phyloP scores from a whole-genome alignment of 208 protist genomes.

The Acanthamoeba triangularis region DNA sequence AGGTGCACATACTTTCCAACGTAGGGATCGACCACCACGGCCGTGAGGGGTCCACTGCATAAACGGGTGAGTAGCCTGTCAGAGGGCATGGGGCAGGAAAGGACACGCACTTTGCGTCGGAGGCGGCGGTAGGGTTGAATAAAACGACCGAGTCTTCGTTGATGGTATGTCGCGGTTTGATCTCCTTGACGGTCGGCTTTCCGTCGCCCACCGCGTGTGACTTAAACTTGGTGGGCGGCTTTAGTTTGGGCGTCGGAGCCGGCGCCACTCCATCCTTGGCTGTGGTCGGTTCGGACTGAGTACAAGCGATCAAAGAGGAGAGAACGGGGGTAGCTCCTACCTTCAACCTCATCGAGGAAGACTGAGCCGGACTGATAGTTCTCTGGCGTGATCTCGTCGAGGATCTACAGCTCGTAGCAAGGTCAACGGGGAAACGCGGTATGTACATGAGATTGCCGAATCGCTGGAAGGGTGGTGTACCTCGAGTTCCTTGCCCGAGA shows the following conservation, averaged over 20 bases:
- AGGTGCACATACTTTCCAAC: conserved; percentile 21
- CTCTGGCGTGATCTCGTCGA: conserved; percentile 55
- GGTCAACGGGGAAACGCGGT: background rate
- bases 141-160: conserved; percentile 67
- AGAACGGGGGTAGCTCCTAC: background rate
- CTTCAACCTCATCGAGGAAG: conserved; percentile 66
- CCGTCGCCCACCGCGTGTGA: conserved; percentile 22
- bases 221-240: conserved; percentile 58
- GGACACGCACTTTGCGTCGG: conserved; percentile 26
- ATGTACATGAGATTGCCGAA: background rate
- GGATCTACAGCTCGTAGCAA: background rate
- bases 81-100: background rate
- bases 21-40: conserved; percentile 76
- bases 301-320: background rate
- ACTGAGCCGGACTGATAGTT: conserved; percentile 71
- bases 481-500: conserved; percentile 77
- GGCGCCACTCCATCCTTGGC: background rate
- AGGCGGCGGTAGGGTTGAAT: conserved; percentile 31
- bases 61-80: background rate
- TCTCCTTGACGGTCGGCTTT: background rate
- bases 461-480: background rate
- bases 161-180: conserved; percentile 59
- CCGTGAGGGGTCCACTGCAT: conserved; percentile 24
- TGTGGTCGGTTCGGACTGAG: background rate
- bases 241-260: background rate